Base-by-base conservation (phyloP, 2,329 filamentous ascomycete genomes). In the Fusarium sterilihyphosum region DNA sequence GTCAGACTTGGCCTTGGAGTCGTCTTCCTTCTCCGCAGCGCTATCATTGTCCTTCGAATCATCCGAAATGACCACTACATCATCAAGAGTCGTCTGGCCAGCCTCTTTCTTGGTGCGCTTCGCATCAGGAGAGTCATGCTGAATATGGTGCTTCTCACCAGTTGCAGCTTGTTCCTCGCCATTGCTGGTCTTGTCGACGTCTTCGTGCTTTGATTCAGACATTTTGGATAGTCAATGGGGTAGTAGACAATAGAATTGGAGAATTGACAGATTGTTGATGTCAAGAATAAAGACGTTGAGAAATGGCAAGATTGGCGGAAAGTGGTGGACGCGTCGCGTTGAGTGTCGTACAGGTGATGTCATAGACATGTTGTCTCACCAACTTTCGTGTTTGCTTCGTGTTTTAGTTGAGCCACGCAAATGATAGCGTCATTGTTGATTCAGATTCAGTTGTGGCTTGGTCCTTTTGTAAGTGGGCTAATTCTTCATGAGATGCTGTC, bases 121-220 rank as follows among this genome's bases (percentile, higher is more conserved):
- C 9, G 75, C 71, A 37, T 78, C 67, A 11, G 79, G 77, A 5
- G 66, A 71, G 20, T 78, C 73, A 26, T 79, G 74, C 20, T 78
- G 65, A 20, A 78, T 80, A 58, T 78, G 73, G 57, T 80, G 80
- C 70, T 81, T 81, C 20, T 79, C 77, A 6, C 80, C 78, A 29
- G 74, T 47, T 22, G 71, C n/a, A 10, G 61, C 47, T 18, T 69
- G 54, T 16, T 67, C 58, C 49, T 73, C 65, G 9, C 35, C 70
- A n/a, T 65, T 61, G 37, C 65, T 67, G 20, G 67, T 66, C 56
- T 69, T 43, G 1, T 67, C 62, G 8, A 66, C 37, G 22, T 38
- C 35, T 8, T 76, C 44, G 16, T 50, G 49, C 24, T 67, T 58
- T 7, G 69, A 59, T 22, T 70, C 61, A 37, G 66, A 26, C 74